Base-by-base conservation (phyloP, 768 basidiomycete genomes). In the Saitozyma podzolica region DNA sequence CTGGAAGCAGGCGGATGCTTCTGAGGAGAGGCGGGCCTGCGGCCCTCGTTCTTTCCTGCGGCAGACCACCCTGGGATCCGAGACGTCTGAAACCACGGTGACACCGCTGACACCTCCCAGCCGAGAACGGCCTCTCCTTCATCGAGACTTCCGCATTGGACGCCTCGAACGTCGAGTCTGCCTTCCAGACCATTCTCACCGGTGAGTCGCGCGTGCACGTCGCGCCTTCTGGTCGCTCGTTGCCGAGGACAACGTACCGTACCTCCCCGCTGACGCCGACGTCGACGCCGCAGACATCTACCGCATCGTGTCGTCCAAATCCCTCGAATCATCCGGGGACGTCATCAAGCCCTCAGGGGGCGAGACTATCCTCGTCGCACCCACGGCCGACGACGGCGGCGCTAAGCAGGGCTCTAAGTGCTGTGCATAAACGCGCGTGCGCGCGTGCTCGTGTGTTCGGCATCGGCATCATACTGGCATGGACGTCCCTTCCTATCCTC, bases 81-180 rank as follows among this genome's bases (percentile, higher is more conserved):
- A 29, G 29, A 29, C 29, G 29, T 29, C 29, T 29, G 2, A 5
- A 5, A 29, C 29, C 29, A 29, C 29, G 29, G 29, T 29, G 47
- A 48, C 14, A 48, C 6, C 14, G 56, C 62, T 50, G 48, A 5
- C 43, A 40, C 11, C 14, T 39, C 17, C 6, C 56, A 92, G 92
- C 89, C 71, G 92, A 95, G 82, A 92, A 94, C 75, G 88, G 87
- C 19, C 81, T 97, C 70, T 91, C 89, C 59, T 95, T 95, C 84
- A 95, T 99, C 69, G 95, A 99, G 84, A 99, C 95, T 64, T 99
- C 95, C 76, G 95, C 95, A 82, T 88, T 98, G 86, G 96, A 99
- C 87, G 92, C 95, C 73, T 94, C 92, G 55, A 96, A 97, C 82
- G 94, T 99, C 81, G 95, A 98, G 82, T 82, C 86, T 61, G 96